Conservation (phyloP, 371 early-diverging fungal species). For the Saksenaea oblongispora region DNA sequence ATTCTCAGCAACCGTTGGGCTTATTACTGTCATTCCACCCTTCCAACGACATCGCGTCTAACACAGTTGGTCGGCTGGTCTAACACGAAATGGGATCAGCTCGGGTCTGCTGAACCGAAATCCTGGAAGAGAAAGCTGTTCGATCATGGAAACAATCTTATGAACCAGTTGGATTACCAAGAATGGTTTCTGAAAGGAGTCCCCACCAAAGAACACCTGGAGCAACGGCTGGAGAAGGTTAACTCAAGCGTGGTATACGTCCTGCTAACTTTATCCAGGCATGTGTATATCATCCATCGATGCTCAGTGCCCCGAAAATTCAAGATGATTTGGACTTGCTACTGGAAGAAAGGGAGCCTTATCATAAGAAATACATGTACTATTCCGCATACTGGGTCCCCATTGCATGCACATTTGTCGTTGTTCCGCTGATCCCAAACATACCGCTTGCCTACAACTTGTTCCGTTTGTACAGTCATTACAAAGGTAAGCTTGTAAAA, state of each 20-base stretch:
- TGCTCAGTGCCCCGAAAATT: slow-evolving; percentile 35
- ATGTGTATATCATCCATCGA: slow-evolving; percentile 44
- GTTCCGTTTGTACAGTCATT: slow-evolving; percentile 82
- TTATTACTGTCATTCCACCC: slow-evolving; percentile 54
- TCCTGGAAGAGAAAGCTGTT: slow-evolving; percentile 66
- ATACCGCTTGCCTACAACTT: slow-evolving; percentile 82
- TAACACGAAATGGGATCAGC: slow-evolving; percentile 64
- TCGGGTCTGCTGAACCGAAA: slow-evolving; percentile 45
- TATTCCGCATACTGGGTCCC: slow-evolving; percentile 75
- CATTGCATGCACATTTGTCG: slow-evolving; percentile 65
- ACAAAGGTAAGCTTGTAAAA: slow-evolving; percentile 52
- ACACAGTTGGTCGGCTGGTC: slow-evolving; percentile 59
- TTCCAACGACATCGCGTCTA: slow-evolving; percentile 46
- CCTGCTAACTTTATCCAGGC: slow-evolving; percentile 31
- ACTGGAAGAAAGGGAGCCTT: slow-evolving; percentile 54
- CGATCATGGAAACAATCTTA: slow-evolving; percentile 60
- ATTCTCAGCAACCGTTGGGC: slow-evolving; percentile 49
- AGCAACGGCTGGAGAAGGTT: slow-evolving; percentile 46
- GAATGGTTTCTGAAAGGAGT: slow-evolving; percentile 82
- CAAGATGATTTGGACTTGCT: slow-evolving; percentile 49
- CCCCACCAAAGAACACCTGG: slow-evolving; percentile 55
- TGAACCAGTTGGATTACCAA: slow-evolving; percentile 74
- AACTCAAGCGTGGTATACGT: neutral
- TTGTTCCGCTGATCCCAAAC: slow-evolving; percentile 82
- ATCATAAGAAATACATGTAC: slow-evolving; percentile 73